Conservation (phyloP, 2,329 filamentous ascomycete genomes). For the Epichloe festucae region DNA sequence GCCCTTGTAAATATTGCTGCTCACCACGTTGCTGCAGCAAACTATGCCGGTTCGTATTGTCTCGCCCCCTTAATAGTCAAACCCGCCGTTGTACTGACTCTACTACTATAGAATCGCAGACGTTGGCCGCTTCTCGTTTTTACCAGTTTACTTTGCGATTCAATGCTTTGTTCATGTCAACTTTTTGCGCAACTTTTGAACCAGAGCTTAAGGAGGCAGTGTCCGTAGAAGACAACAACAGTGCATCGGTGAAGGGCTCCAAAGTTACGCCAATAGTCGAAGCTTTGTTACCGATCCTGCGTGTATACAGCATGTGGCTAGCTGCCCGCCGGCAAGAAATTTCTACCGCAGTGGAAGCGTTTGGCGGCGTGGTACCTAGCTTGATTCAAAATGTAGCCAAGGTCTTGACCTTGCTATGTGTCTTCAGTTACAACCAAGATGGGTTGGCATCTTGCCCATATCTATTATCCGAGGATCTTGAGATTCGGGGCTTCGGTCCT, state of each 20-base stretch:
- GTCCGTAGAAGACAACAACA: conserved; percentile 11
- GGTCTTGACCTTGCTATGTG: conserved; percentile 34
- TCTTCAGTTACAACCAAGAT: conserved; percentile 26
- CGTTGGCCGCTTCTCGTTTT: conserved; percentile 30
- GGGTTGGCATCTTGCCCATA: conserved; percentile 31
- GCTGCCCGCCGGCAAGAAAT: conserved; percentile 33
- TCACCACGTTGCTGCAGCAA: conserved; percentile 49
- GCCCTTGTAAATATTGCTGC: conserved; percentile 77
- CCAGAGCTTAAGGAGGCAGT: conserved; percentile 43
- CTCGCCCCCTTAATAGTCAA: not conserved
- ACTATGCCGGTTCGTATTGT: conserved; percentile 20
- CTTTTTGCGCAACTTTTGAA: conserved; percentile 56
- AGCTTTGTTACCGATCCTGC: conserved; percentile 36
- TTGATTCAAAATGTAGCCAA: conserved; percentile 34
- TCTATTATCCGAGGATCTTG: conserved; percentile 37
- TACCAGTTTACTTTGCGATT: conserved; percentile 59
- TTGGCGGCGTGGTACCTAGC: conserved; percentile 31
- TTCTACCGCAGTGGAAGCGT: conserved; percentile 29
- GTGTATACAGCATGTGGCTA: conserved; percentile 43
- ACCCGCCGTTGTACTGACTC: not conserved
- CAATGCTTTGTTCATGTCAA: conserved; percentile 65
- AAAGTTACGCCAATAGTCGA: conserved; percentile 25
- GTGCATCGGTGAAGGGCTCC: not conserved
- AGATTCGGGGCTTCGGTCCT: conserved; percentile 30
- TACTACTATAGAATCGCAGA: conserved; percentile 29